Conservation (phyloP, 345 rosid genomes). For the Populus davidiana region DNA sequence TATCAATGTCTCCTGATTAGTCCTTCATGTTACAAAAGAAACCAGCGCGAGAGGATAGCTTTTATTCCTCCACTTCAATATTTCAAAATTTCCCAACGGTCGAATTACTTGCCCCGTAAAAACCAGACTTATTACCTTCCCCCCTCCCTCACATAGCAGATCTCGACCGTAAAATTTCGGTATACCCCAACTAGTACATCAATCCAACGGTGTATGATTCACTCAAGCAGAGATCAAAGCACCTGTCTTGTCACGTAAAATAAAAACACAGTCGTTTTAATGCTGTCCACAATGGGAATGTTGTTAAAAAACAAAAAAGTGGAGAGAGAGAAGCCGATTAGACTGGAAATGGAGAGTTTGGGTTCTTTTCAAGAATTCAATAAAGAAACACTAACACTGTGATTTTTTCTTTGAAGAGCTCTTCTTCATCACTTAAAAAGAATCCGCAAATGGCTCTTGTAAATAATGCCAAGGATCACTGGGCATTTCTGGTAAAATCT, state of each 20-base stretch:
- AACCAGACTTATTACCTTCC: not conserved
- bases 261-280: not conserved
- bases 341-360: not conserved
- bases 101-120: slow-evolving; percentile 6
- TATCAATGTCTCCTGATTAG: no score
- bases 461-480: slow-evolving; percentile 31
- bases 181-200: not conserved
- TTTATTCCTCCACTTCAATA: not conserved
- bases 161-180: slow-evolving; percentile 12
- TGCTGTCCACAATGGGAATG: not conserved
- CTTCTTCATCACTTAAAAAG: not conserved
- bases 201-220: not conserved
- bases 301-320: not conserved
- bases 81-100: slow-evolving; percentile 36
- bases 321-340: not conserved
- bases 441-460: slow-evolving; percentile 24
- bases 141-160: not conserved
- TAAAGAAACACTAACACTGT: no score
- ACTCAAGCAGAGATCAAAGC: not conserved
- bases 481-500: slow-evolving; percentile 52
- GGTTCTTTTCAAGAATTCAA: not conserved
- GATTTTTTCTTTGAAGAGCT: not conserved
- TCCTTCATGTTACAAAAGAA: not conserved
- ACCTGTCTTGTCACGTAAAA: not conserved
- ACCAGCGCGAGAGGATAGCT: not conserved